Evolutionary conservation across 2,329 filamentous ascomycete genomes (phyloP).

Genomic region (Aspergillus brunneoviolaceus): DNA sequence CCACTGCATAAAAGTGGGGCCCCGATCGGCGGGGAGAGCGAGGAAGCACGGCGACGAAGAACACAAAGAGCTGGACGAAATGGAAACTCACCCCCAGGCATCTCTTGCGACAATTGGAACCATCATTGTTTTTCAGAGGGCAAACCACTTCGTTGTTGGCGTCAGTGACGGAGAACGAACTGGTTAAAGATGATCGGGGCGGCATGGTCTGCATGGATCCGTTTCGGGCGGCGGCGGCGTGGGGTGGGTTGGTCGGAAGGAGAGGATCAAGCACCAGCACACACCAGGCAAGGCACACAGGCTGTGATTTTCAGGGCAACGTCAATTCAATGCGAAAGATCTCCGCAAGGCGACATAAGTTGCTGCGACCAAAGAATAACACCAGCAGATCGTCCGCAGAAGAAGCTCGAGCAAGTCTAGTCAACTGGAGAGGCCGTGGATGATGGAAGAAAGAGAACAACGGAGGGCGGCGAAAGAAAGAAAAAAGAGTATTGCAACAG

Average conservation of each 20-base stretch:
- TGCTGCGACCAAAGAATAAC: background rate
- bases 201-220: slow-evolving; percentile 68
- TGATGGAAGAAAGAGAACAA: background rate
- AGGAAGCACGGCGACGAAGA: slow-evolving; percentile 10
- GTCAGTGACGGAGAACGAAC: slow-evolving; percentile 88
- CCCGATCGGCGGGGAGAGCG: slow-evolving; percentile 8
- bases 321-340: slow-evolving; percentile 16
- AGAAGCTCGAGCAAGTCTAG: background rate
- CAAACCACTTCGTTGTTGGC: slow-evolving; percentile 95
- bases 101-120: slow-evolving; percentile 93
- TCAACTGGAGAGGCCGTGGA: background rate
- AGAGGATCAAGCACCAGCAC: slow-evolving; percentile 10
- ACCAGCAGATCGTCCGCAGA: background rate
- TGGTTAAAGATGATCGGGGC: slow-evolving; percentile 80
- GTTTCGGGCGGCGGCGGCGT: slow-evolving; percentile 22
- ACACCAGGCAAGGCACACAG: slow-evolving; percentile 4
- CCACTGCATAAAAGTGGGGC: slow-evolving; percentile 16
- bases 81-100: slow-evolving; percentile 86
- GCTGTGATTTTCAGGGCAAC: slow-evolving; percentile 8
- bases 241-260: slow-evolving; percentile 10
- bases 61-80: slow-evolving; percentile 11
- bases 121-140: slow-evolving; percentile 92
- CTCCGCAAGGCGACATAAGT: slow-evolving; percentile 16
- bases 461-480: slow-evolving; percentile 2
- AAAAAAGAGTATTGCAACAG: slow-evolving; percentile 2